Evolutionary conservation across 2,329 filamentous ascomycete species (phyloP).

Genomic region (Phoma sp.): DNA sequence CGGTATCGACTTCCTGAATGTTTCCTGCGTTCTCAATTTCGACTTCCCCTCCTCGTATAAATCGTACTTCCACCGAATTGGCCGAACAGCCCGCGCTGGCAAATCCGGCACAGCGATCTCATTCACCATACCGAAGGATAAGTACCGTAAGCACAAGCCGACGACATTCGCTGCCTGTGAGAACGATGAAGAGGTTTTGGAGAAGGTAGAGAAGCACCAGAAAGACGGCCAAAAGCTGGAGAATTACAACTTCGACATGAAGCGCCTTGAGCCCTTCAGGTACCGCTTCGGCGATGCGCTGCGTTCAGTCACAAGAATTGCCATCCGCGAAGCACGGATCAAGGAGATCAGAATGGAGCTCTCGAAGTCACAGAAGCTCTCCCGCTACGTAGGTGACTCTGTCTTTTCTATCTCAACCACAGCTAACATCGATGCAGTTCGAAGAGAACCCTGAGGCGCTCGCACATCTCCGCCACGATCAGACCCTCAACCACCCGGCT

Average conservation of each 20-base stretch:
- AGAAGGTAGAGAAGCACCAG: conserved; percentile 81
- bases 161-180: conserved; percentile 78
- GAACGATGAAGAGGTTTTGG: conserved; percentile 84
- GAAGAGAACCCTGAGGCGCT: conserved; percentile 95
- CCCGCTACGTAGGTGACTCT: conserved; percentile 30
- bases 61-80: conserved; percentile 97
- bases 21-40: conserved; percentile 85
- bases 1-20: conserved; percentile 96
- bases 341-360: conserved; percentile 89
- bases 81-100: conserved; percentile 88
- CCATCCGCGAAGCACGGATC: conserved; percentile 87
- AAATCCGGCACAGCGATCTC: conserved; percentile 95
- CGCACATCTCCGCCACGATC: conserved; percentile 86
- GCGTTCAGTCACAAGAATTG: conserved; percentile 85
- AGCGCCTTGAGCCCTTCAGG: conserved; percentile 89
- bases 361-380: conserved; percentile 88
- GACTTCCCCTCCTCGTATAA: conserved; percentile 88
- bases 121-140: conserved; percentile 83
- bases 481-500: conserved; percentile 78
- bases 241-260: conserved; percentile 94
- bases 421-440: conserved; percentile 67
- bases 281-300: conserved; percentile 90
- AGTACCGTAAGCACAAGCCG: conserved; percentile 88
- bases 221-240: conserved; percentile 83
- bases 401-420: neutral